phyloP scores from a whole-genome alignment of 108 stramenopile genomes.

The Pseudonitzschia multiseries region DNA sequence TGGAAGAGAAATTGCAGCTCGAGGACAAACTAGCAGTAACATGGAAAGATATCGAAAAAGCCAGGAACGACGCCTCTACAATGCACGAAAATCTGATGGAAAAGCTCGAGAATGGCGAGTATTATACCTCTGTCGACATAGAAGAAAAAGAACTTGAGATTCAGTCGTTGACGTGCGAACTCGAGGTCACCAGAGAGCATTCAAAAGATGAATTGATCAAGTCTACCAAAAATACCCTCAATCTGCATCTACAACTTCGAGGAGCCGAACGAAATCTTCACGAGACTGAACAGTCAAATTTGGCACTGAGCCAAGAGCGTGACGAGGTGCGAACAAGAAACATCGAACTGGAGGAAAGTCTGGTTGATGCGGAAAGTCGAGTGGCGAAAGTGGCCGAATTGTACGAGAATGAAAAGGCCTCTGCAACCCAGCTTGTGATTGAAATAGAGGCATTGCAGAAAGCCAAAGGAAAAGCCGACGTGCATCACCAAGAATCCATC shows the following conservation, averaged over 20 bases:
- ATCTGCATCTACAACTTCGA: slow-evolving; percentile 11
- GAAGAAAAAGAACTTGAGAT: slow-evolving; percentile 17
- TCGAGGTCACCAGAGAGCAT: not conserved
- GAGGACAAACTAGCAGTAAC: slow-evolving; percentile 13
- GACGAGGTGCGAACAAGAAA: slow-evolving; percentile 2
- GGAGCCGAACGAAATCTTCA: not conserved
- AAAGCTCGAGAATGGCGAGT: slow-evolving; percentile 17
- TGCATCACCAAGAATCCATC: not conserved
- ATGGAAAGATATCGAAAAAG: slow-evolving; percentile 6
- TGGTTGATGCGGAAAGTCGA: not conserved
- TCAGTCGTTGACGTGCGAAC: not conserved
- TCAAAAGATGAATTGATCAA: slow-evolving; percentile 6
- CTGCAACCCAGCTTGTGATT: not conserved
- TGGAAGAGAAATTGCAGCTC: slow-evolving; percentile 8
- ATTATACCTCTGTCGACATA: slow-evolving; percentile 10
- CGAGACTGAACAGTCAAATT: not conserved
- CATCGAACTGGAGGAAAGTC: not conserved
- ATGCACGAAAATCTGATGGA: slow-evolving; percentile 11
- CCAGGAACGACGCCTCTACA: slow-evolving; percentile 7
- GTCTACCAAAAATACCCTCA: not conserved
- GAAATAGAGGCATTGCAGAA: not conserved
- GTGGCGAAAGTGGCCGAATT: not conserved
- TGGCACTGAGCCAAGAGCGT: not conserved
- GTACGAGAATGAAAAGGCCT: not conserved
- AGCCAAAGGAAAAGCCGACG: not conserved